Evolutionary conservation across 2,329 filamentous ascomycete genomes (phyloP).

Genomic region (Claviceps africana): DNA sequence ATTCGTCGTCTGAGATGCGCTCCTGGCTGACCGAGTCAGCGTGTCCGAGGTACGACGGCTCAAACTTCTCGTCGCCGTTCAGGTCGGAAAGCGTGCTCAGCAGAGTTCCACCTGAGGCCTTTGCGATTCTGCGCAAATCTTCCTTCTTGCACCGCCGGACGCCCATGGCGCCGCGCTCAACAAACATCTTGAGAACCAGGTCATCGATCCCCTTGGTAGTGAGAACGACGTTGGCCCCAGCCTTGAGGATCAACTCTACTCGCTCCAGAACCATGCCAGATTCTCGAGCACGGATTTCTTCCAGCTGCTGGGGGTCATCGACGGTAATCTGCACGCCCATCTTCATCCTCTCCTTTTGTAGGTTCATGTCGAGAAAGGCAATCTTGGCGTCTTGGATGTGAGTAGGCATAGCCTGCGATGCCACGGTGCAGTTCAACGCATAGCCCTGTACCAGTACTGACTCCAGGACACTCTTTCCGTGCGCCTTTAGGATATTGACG

Average conservation of each 20-base stretch:
- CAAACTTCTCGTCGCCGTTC: slow-evolving; percentile 95
- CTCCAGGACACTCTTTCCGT: slow-evolving; percentile 83
- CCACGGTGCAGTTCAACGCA: slow-evolving; percentile 95
- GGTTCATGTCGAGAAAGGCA: slow-evolving; percentile 90
- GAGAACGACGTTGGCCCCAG: slow-evolving; percentile 87
- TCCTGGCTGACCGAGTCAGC: slow-evolving; percentile 97
- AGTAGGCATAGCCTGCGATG: slow-evolving; percentile 95
- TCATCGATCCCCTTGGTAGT: slow-evolving; percentile 99
- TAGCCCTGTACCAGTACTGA: slow-evolving; percentile 91
- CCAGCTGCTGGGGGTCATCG: slow-evolving; percentile 90
- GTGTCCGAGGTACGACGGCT: slow-evolving; percentile 73
- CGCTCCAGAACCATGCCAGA: slow-evolving; percentile 85
- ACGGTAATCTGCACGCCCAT: slow-evolving; percentile 96
- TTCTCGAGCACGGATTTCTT: slow-evolving; percentile 91
- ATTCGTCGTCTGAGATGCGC: slow-evolving; percentile 97
- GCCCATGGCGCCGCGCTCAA: slow-evolving; percentile 91
- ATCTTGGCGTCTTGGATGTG: slow-evolving; percentile 90
- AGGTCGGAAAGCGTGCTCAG: slow-evolving; percentile 89
- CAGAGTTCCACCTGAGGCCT: slow-evolving; percentile 85
- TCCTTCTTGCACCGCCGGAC: slow-evolving; percentile 98
- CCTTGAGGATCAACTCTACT: slow-evolving; percentile 94
- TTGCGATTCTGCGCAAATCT: slow-evolving; percentile 87
- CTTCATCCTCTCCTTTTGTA: slow-evolving; percentile 99
- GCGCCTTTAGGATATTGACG: slow-evolving; percentile 95
- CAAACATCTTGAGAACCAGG: slow-evolving; percentile 81